Evolutionary conservation across 306 rosid genomes (phyloP), one percentile per base, ranked within the genome.

Genomic region (Oemleria cerasiformis): DNA sequence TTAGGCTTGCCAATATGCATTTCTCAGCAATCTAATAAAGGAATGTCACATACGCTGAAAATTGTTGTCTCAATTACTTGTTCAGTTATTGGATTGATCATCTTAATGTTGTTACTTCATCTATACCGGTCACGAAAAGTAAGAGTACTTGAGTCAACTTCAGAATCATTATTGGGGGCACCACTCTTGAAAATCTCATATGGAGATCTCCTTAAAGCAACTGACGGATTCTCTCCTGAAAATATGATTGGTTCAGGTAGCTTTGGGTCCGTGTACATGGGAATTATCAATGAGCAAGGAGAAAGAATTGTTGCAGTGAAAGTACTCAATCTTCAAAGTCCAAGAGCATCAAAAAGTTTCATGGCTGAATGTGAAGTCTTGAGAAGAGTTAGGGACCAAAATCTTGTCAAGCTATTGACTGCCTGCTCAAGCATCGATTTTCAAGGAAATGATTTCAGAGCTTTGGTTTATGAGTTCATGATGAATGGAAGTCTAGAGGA

Each of bases 281-380:
- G 73, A 65, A 56, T 43, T 71, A 20, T 78, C 17, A 21, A 61
- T 66, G 34, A 58, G 54, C 13, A 45, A 10, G 47, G 65, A 40
- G 82, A 7, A 66, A 58, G 15, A 55, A 61, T 21, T 65, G 70
- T 78, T 38, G 82, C 77, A 15, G 25, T 72, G 43, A 72, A 72
- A 59, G 70, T 72, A 30, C 67, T 78, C 45, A 66, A 72, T 43
- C 48, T 39, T 66, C 49, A 72, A 2, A 61, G 48, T 16, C 49
- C 56, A 39, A 38, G 68, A 58, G 77, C 50, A 10, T 45, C 50
- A 13, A 45, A 45, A 43, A 68, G 75, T 19, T 76, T 69, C 61
- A 39, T 72, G 19, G 77, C 82, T 15, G 78, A 78, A 60, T 78
- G 78, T 53, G 59, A 78, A 59, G 78, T 64, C 21, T 44, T 67